phyloP scores from a whole-genome alignment of 345 rosid genomes.

The Gossypium anomalum region DNA sequence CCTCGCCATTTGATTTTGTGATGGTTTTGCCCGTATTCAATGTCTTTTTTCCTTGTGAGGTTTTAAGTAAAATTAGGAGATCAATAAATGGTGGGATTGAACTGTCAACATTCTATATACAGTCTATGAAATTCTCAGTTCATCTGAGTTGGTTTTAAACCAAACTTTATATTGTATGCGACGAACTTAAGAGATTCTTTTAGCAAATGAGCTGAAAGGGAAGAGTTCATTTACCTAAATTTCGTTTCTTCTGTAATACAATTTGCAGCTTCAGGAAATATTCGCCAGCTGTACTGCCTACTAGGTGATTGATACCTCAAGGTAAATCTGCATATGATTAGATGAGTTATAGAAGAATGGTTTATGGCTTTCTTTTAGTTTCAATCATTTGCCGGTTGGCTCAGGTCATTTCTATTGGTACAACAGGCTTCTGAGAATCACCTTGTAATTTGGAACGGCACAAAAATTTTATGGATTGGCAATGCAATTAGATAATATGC shows the following conservation, averaged over 20 bases:
- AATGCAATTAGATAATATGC: conserved; percentile 20
- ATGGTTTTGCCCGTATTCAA: neutral
- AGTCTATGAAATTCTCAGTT: neutral
- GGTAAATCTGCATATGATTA: conserved; percentile 4
- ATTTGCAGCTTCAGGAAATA: conserved; percentile 82
- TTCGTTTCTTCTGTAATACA: conserved; percentile 4
- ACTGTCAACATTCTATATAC: neutral
- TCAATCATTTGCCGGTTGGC: conserved; percentile 13
- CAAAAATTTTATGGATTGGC: conserved; percentile 15
- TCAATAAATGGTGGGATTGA: neutral
- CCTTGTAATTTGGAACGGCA: conserved; percentile 15
- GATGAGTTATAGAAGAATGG: conserved; percentile 21
- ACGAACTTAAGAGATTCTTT: neutral
- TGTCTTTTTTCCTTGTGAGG: neutral
- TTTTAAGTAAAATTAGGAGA: neutral
- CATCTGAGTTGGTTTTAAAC: neutral
- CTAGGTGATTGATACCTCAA: conserved; percentile 61
- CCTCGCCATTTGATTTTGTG: neutral
- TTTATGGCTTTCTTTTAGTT: conserved; percentile 20
- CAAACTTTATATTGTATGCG: neutral
- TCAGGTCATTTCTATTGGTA: conserved; percentile 13
- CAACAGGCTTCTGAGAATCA: conserved; percentile 22
- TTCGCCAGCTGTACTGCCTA: conserved; percentile 97
- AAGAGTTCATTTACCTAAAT: neutral
- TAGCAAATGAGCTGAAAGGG: neutral